Conservation (phyloP, 176 grass and related monocot species). For the Paspalum notatum region DNA sequence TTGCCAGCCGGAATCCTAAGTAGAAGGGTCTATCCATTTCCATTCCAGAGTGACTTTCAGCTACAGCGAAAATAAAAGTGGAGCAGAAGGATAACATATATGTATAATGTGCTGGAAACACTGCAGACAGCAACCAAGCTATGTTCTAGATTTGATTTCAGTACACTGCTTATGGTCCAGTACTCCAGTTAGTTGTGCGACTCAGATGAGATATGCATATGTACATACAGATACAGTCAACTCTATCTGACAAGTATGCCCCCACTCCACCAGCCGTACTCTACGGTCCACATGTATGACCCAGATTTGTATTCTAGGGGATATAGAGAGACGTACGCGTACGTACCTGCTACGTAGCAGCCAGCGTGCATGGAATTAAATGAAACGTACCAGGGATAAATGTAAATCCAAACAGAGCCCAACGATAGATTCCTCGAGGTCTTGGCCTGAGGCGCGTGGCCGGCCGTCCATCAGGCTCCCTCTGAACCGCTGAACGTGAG, state of each 20-base stretch:
- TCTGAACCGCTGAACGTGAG: slow-evolving; percentile 44
- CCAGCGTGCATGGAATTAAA: neutral
- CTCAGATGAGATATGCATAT: neutral
- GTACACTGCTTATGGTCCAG: neutral
- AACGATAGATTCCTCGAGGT: slow-evolving; percentile 44
- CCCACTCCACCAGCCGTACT: neutral
- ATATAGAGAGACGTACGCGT: slow-evolving; percentile 8
- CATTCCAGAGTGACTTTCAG: slow-evolving; percentile 29
- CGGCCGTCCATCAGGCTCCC: slow-evolving; percentile 34
- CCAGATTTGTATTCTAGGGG: slow-evolving; percentile 18
- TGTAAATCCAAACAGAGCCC: slow-evolving; percentile 51
- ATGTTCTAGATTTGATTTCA: neutral
- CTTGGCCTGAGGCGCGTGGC: slow-evolving; percentile 21
- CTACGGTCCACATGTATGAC: slow-evolving; percentile 31
- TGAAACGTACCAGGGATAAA: slow-evolving; percentile 34
- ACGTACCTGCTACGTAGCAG: slow-evolving; percentile 25
- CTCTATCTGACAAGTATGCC: neutral
- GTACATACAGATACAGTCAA: too few relatives aligned
- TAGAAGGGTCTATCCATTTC: slow-evolving; percentile 25
- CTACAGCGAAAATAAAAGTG: slow-evolving; percentile 24
- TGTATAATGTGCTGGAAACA: neutral
- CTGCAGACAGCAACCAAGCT: too few relatives aligned
- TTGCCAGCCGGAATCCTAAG: slow-evolving; percentile 45
- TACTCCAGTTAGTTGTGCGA: neutral
- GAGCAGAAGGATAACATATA: neutral